Evolutionary conservation across 2,329 filamentous ascomycete genomes (phyloP), one percentile per base, ranked within the genome.

Genomic region (Chaetomium globosum): DNA sequence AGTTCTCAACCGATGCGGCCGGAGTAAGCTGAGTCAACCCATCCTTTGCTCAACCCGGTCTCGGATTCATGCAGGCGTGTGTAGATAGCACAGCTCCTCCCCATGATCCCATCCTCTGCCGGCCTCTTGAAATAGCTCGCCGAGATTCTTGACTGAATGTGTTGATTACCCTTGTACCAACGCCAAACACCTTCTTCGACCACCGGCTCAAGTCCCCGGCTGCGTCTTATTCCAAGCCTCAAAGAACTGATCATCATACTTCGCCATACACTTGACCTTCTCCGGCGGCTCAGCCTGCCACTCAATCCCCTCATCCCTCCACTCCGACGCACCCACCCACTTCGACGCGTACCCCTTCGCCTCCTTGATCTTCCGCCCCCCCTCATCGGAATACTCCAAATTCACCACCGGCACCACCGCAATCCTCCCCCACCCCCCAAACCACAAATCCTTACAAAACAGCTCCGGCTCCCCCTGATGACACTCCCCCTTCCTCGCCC

Each of bases 391-490:
- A 70, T 87, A 87, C 65, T 81, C 84, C 2, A 87, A 73, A 67
- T 84, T 86, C 2, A 87, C 80, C 2, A 77, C 79, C 0, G 85
- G 85, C 10, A 87, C 77, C 0, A 85, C 82, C 0, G 84, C 84
- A 66, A 87, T 84, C 69, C 79, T 83, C 13, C 80, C 77, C 65
- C 79, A 79, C 2, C 82, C 82, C 5, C 72, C 68, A 16, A 70
- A 77, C 82, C 84, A 87, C 69, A 87, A 63, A 67, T 87, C 85
- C 65, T 86, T 87, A 67, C 82, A 83, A 52, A 87, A 82, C 12
- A 86, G 71, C 61, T 80, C 79, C 1, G 85, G 83, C 71, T 87
- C 85, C 2, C 84, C 84, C 67, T 82, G 80, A 12, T 72, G 76
- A 64, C 85, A 87, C 71, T 87, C 85, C 4, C 72, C 76, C 16